Evolutionary conservation across 164 flowering plant genomes (phyloP), one percentile per base, ranked within the genome.

Genomic region (Chimonanthus salicifolius): DNA sequence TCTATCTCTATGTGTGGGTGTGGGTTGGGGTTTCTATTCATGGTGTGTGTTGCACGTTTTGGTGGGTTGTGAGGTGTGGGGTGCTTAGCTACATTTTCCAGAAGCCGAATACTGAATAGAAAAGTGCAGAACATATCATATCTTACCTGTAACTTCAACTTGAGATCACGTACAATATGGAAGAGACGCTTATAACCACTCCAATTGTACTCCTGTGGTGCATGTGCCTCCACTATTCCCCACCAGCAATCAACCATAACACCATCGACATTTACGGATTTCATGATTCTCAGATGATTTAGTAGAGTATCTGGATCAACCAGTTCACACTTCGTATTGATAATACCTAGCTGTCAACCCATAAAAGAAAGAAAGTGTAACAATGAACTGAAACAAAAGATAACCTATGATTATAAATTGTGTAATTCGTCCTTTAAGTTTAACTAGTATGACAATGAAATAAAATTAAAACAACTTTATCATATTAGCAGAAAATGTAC

Each of bases 201-300:
- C 94, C 97, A 92, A 21, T 89, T 88, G 79, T 94, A 94, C 66
- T 82, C 87, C 78, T 85, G 92, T 2, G 98, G 97, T 49, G 80
- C 78, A 82, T 86, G 87, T 21, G 90, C 88, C 85, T 94, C 98
- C 16, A 92, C 97, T 64, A 92, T 85, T 62, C 97, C 98, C 98
- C 98, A 94, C 97, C 98, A 94, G 73, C 92, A 89, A 78, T 94
- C 92, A 71, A 92, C 87, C 93, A 86, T 87, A 60, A 92, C 87
- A 47, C 96, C 96, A 80, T 94, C 98, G 62, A 94, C 85, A 73
- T 89, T 89, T 49, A 83, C 68, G 49, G 94, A 86, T 77, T 94
- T 92, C 82, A 94, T 82, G 43, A 83, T 71, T 80, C 87, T 87
- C 46, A 94, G 82, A 78, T 92, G 97, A 80, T 90, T 85, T 43